Evolutionary conservation across 345 rosid genomes (phyloP).

Genomic region (Murraya paniculata): DNA sequence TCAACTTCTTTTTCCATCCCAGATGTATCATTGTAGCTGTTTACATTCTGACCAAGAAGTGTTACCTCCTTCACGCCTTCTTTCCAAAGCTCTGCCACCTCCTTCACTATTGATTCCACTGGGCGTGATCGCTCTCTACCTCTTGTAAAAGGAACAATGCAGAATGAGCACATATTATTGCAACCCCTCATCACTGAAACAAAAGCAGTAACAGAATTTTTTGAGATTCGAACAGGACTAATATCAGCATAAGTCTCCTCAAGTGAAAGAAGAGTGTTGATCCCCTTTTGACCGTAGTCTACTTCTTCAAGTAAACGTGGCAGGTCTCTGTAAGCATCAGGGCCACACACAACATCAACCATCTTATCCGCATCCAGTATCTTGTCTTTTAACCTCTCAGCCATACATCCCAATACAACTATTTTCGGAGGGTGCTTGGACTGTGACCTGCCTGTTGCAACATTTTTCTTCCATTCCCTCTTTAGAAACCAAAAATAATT

Average conservation of each 20-base stretch:
- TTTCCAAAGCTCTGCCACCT: conserved; percentile 82
- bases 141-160: conserved; percentile 94
- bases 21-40: conserved; percentile 83
- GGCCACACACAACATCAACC: conserved; percentile 98
- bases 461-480: conserved; percentile 83
- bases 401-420: conserved; percentile 97
- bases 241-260: conserved; percentile 96
- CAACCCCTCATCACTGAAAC: conserved; percentile 96
- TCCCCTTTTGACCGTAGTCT: conserved; percentile 89
- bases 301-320: conserved; percentile 82
- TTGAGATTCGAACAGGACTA: conserved; percentile 68
- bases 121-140: conserved; percentile 93
- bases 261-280: conserved; percentile 86
- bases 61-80: conserved; percentile 91
- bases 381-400: conserved; percentile 89
- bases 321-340: conserved; percentile 93
- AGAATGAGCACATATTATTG: conserved; percentile 95
- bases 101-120: conserved; percentile 79
- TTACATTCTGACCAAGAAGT: conserved; percentile 91
- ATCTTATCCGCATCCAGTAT: conserved; percentile 91
- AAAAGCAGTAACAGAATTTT: conserved; percentile 71
- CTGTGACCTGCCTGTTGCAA: conserved; percentile 58
- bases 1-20: conserved; percentile 54
- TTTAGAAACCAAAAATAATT: conserved; percentile 95
- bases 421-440: conserved; percentile 81